Conservation (phyloP, 2,329 filamentous ascomycete species). For the Verticillium nonalfalfae region DNA sequence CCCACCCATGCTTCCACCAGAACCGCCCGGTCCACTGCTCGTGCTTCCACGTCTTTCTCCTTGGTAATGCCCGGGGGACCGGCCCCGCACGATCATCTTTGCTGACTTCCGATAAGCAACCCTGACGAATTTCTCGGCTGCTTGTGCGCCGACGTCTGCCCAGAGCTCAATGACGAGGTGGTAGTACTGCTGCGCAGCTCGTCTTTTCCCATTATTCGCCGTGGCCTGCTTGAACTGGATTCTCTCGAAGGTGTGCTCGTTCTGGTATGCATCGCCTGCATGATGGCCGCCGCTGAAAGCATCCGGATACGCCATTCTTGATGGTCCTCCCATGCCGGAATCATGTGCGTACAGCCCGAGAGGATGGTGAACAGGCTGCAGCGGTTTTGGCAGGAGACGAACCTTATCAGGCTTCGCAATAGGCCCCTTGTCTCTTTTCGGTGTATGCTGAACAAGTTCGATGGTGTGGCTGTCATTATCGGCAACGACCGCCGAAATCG, state of each 20-base stretch:
- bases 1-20: slow-evolving; percentile 54
- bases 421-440: slow-evolving; percentile 84
- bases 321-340: slow-evolving; percentile 22
- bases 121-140: slow-evolving; percentile 55
- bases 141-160: slow-evolving; percentile 54
- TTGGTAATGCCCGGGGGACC: slow-evolving; percentile 76
- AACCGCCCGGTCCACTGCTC: slow-evolving; percentile 61
- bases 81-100: slow-evolving; percentile 80
- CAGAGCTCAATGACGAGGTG: slow-evolving; percentile 83
- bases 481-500: slow-evolving; percentile 76
- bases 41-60: slow-evolving; percentile 62
- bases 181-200: slow-evolving; percentile 88
- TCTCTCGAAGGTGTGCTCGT: slow-evolving; percentile 68
- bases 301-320: slow-evolving; percentile 15
- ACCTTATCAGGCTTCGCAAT: slow-evolving; percentile 66
- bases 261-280: slow-evolving; percentile 31
- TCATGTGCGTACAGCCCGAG: slow-evolving; percentile 37
- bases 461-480: slow-evolving; percentile 69
- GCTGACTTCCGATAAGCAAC: slow-evolving; percentile 68
- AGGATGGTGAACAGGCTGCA: slow-evolving; percentile 39
- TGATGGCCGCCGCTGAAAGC: slow-evolving; percentile 30
- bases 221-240: slow-evolving; percentile 95
- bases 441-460: slow-evolving; percentile 84
- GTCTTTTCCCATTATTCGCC: slow-evolving; percentile 85
- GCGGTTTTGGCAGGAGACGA: slow-evolving; percentile 55